Percentiles rank a stretch among this genome's conserved stretches.
phyloP scores from a whole-genome alignment of 176 grass and related monocot genomes.

The Cenchrus fungigraminus region DNA sequence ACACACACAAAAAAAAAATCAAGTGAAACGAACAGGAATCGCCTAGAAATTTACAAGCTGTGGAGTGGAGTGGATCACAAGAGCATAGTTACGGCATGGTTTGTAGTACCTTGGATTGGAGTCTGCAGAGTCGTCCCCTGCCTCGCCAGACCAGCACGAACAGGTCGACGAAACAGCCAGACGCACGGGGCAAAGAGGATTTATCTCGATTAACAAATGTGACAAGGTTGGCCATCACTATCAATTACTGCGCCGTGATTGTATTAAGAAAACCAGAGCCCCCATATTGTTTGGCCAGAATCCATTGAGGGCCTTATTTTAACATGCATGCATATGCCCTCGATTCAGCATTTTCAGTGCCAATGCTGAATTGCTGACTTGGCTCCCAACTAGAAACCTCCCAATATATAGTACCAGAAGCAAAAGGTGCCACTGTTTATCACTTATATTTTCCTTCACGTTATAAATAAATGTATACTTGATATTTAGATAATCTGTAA shows the following conservation, averaged over 20 bases:
- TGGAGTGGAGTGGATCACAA: background rate
- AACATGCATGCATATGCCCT: background rate
- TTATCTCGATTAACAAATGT: background rate
- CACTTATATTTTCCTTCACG: too few relatives aligned
- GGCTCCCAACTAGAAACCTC: too few relatives aligned
- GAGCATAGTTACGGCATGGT: background rate
- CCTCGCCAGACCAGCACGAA: background rate
- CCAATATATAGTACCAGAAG: too few relatives aligned
- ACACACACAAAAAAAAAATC: too few relatives aligned
- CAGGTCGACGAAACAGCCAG: background rate
- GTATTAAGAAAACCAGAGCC: background rate
- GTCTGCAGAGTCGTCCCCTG: background rate
- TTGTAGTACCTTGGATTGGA: background rate
- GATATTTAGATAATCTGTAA: too few relatives aligned
- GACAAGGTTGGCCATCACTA: background rate
- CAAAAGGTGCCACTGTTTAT: too few relatives aligned
- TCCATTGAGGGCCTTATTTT: background rate
- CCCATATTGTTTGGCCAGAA: background rate
- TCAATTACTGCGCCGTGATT: too few relatives aligned
- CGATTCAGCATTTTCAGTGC: background rate
- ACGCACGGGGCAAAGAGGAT: background rate
- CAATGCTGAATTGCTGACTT: too few relatives aligned
- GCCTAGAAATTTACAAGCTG: background rate
- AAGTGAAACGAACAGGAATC: slow-evolving; percentile 13
- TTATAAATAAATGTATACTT: too few relatives aligned